These are phyloP conservation scores for Cryptosporidium andersoni DNA, from an alignment of 169 alveolate species.

Conservation along the genomic window DNA sequence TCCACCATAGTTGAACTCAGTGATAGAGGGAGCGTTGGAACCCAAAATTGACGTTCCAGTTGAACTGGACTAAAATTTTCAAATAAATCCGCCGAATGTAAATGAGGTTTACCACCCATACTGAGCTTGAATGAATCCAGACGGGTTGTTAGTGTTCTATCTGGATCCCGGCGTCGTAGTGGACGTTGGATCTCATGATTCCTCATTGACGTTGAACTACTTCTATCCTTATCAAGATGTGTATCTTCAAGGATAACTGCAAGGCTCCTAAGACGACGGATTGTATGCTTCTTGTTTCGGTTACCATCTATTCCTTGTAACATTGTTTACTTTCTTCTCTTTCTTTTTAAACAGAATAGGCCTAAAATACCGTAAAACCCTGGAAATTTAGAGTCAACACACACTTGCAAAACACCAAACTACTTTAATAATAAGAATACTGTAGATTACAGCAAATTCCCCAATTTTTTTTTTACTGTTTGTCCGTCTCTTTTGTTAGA, in stretches of 20 bases:
- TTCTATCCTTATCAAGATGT: slow-evolving; percentile 46
- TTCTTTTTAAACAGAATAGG: too few species aligned
- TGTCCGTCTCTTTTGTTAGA: too few species aligned
- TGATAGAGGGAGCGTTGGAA: slow-evolving; percentile 75
- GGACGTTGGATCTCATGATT: slow-evolving; percentile 8
- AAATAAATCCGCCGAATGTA: slow-evolving; percentile 76
- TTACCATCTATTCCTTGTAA: neutral
- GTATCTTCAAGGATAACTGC: slow-evolving; percentile 71
- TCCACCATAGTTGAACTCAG: slow-evolving; percentile 71
- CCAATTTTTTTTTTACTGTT: too few species aligned
- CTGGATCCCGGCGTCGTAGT: slow-evolving; percentile 16
- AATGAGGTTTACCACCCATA: slow-evolving; percentile 75
- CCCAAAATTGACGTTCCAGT: slow-evolving; percentile 74
- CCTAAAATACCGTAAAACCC: too few species aligned
- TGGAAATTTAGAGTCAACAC: too few species aligned
- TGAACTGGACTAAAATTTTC: slow-evolving; percentile 79
- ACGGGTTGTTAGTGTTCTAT: slow-evolving; percentile 45
- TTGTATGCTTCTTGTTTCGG: slow-evolving; percentile 28
- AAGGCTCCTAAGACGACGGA: slow-evolving; percentile 67
- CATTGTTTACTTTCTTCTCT: too few species aligned
- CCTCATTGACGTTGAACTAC: slow-evolving; percentile 2
- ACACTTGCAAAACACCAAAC: too few species aligned
- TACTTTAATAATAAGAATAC: too few species aligned
- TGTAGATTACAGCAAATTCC: too few species aligned
- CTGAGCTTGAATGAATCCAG: slow-evolving; percentile 53